Conservation (phyloP, 2,329 filamentous ascomycete genomes). For the Colletotrichum coccodes region DNA sequence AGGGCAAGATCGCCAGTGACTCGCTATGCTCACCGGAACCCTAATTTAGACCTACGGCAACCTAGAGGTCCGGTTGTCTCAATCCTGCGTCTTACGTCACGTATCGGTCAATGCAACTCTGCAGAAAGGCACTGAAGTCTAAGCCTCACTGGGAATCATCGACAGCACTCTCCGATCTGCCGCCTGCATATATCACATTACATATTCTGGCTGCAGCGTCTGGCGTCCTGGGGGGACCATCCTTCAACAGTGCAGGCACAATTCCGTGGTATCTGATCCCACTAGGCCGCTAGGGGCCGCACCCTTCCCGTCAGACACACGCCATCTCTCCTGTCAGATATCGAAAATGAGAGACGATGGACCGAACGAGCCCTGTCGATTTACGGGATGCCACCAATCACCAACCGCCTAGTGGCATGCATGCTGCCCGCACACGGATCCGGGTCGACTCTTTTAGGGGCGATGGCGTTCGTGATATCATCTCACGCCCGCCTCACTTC, state of each 20-base stretch:
- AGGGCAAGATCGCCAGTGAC: background rate
- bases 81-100: constrained; percentile 6
- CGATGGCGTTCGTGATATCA: constrained; percentile 32
- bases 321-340: constrained; percentile 20
- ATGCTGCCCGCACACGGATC: constrained; percentile 17
- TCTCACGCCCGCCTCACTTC: constrained; percentile 30
- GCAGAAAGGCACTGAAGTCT: background rate
- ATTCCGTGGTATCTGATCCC: constrained; percentile 13
- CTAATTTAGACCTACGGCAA: constrained; percentile 9
- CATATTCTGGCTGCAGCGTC: background rate
- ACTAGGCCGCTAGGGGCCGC: constrained; percentile 13
- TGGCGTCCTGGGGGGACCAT: background rate
- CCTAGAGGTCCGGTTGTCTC: background rate
- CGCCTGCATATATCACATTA: background rate
- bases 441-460: background rate
- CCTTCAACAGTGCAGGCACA: background rate
- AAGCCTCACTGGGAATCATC: background rate
- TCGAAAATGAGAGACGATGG: constrained; percentile 17
- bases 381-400: constrained; percentile 27
- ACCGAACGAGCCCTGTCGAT: constrained; percentile 16
- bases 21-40: constrained; percentile 4
- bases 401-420: constrained; percentile 21
- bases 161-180: background rate
- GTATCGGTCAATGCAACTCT: background rate
- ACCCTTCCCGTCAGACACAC: constrained; percentile 7